phyloP scores from a whole-genome alignment of 139 green algal species.

The Chlamydomonas eustigma region DNA sequence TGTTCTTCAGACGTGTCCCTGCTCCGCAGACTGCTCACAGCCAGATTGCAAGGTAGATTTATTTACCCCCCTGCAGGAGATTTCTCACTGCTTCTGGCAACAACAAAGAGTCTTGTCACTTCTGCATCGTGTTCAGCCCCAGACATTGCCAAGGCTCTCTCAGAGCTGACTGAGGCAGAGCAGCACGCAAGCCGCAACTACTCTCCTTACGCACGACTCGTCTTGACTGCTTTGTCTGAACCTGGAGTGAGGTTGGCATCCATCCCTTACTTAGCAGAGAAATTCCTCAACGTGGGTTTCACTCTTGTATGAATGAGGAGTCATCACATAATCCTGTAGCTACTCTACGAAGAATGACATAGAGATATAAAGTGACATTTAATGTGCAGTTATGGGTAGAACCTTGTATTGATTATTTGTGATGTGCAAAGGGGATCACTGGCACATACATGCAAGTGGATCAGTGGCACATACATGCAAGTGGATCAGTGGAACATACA shows the following conservation, averaged over 20 bases:
- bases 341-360: no score
- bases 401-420: no score
- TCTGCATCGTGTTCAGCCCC: not conserved
- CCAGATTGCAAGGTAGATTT: no score
- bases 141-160: not conserved
- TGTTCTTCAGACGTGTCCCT: not conserved
- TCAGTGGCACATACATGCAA: no score
- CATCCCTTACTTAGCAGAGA: conserved; percentile 3
- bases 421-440: no score
- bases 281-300: conserved; percentile 7
- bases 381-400: no score
- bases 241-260: not conserved
- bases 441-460: no score
- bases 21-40: not conserved
- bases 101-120: not conserved
- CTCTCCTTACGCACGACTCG: not conserved
- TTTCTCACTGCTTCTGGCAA: conserved; percentile 9
- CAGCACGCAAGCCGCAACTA: not conserved
- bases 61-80: not conserved
- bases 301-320: no score
- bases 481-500: no score
- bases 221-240: not conserved
- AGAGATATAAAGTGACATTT: no score
- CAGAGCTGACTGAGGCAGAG: not conserved
- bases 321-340: no score